Conservation (phyloP, 2,329 filamentous ascomycete genomes). For the Arthrocladium fulminans region DNA sequence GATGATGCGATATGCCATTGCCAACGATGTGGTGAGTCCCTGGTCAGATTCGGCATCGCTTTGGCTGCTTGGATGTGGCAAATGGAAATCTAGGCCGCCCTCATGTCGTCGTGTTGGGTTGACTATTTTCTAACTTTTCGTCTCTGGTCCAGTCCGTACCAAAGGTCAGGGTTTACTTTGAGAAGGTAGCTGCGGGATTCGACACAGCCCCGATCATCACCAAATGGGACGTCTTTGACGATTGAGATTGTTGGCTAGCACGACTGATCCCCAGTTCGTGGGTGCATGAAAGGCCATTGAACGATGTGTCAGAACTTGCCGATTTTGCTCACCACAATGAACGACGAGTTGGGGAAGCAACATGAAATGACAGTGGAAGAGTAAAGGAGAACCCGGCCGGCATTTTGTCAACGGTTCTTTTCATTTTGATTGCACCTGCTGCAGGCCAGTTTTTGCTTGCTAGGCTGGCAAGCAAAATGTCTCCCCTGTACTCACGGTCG, state of each 20-base stretch:
- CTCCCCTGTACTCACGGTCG: no score
- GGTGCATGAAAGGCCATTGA: neutral
- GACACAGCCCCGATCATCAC: conserved; percentile 16
- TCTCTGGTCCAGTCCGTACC: conserved; percentile 17
- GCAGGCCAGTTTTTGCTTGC: no score
- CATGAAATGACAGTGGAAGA: neutral
- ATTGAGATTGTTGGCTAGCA: neutral
- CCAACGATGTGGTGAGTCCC: conserved; percentile 29
- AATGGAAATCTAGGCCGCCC: neutral
- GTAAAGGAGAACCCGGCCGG: no score
- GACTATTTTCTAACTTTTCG: neutral
- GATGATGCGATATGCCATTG: conserved; percentile 32
- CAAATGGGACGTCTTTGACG: conserved; percentile 17
- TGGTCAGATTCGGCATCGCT: neutral
- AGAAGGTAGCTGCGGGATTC: conserved; percentile 17
- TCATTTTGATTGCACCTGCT: neutral
- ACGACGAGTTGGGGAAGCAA: neutral
- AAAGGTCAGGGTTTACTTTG: conserved; percentile 19
- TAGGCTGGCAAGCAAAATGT: no score
- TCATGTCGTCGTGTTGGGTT: neutral
- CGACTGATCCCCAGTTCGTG: neutral
- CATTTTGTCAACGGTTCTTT: neutral
- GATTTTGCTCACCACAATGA: neutral
- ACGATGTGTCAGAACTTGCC: neutral
- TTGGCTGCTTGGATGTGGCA: neutral